Base-by-base conservation (phyloP, 2,329 filamentous ascomycete genomes). In the Aspergillus neoniger region DNA sequence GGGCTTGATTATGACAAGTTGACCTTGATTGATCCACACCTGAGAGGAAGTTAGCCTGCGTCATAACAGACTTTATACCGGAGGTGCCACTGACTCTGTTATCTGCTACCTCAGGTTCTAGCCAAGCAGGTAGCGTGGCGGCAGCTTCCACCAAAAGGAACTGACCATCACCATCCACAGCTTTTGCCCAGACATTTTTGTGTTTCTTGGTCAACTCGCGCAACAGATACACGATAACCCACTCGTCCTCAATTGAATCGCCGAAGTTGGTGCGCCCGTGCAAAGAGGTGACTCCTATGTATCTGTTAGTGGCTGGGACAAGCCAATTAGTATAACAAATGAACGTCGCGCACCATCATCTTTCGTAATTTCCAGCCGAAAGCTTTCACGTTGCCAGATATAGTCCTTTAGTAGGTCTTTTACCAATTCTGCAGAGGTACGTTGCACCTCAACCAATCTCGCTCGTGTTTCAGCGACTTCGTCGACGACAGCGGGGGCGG, bases 211-310 rank as follows among this genome's bases (percentile, higher is more conserved):
- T 93, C 67, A 98, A 79, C 76, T 96, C 89, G 48, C 91, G 87
- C 30, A 99, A 81, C 5, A 98, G 80, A 77, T 93, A 96, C 19
- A 98, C 93, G 61, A 98, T 88, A 5, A 98, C 85, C 96, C 95
- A 99, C 79, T 99, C 96, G 69, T 99, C 95, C 71, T 96, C 94
- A 4, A 98, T 88, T 0, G 92, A 95, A 76, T 99, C 96, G 8
- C 94, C 93, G 70, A 92, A 98, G 73, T 94, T 91, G 0, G 92
- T 95, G 55, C 83, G 81, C 19, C 94, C 94, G 64, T 86, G 85
- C 5, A 99, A 83, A 64, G 88, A 87, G 67, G 79, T 82, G 52
- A 76, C 72, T 2, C 79, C 81, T 82, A 65, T 52, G 59, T 53
- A 59, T 23, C 14, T 12, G 14, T 60, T 30, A 52, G 25, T 49